Evolutionary conservation across 1,139 yeast species (phyloP), one percentile per base, ranked within the genome.

Genomic region (Kodamaea sp.): DNA sequence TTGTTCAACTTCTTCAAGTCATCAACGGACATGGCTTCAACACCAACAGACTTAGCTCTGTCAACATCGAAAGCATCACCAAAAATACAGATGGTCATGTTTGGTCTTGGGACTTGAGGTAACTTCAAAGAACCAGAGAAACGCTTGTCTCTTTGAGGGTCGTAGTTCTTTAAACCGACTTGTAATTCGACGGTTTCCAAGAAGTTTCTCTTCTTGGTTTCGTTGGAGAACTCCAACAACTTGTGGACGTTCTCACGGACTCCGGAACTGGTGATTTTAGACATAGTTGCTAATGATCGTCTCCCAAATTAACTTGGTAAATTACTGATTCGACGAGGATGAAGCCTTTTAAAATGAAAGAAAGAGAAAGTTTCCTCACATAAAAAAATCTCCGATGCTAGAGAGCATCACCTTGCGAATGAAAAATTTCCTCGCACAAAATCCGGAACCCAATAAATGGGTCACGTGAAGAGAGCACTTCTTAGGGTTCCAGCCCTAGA

Each of bases 61-160:
- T 94, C 99, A 61, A 88, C 95, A 76, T 94, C 99, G 68, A 92
- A 92, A 69, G 98, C 98, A 73, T 94, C 98, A 84, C 98, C 99
- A 64, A 94, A 92, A 70, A 94, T 89, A 79, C 98, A 94, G 80
- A 94, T 76, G 76, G 97, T 87, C 97, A 94, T 88, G 96, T 92
- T 92, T 78, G 99, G 99, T 83, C 99, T 94, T 80, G 98, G 98
- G 58, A 95, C 96, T 70, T 83, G 83, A 68, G 99, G 99, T 65
- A 94, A 83, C 80, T 84, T 92, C 79, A 94, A 84, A 67, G 97
- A 70, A 80, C 99, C 99, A 71, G 97, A 90, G 97, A 94, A 94
- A 88, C 99, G 97, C 92, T 94, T 94, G 78, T 94, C 99, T 86
- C 99, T 90, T 82, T 94, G 98, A 70, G 99, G 97, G 76, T 94